Evolutionary conservation across 1,284 basidiomycete species (phyloP).

Genomic region (Ustilago trichophora): DNA sequence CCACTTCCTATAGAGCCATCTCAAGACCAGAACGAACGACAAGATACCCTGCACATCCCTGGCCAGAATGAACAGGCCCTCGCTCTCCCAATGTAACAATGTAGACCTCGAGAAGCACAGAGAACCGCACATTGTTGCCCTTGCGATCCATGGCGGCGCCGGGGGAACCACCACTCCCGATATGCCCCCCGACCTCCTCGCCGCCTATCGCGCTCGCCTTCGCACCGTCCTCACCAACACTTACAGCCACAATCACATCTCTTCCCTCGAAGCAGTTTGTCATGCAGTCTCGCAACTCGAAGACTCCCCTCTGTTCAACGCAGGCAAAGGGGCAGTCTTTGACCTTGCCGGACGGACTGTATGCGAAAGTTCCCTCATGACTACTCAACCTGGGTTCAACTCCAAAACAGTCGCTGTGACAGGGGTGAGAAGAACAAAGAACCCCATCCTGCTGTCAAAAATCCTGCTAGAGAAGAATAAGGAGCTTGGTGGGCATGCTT

Average conservation of each 20-base stretch:
- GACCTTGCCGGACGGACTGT: conserved; percentile 72
- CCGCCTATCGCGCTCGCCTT: conserved; percentile 73
- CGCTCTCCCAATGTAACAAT: too few relatives aligned
- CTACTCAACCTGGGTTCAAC: conserved; percentile 58
- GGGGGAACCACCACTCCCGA: conserved; percentile 30
- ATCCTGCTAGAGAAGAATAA: conserved; percentile 75
- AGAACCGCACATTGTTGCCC: conserved; percentile 19
- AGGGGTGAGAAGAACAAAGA: conserved; percentile 75
- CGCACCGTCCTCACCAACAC: conserved; percentile 73
- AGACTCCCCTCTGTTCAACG: conserved; percentile 80
- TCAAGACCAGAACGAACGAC: too few relatives aligned
- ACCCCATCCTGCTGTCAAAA: conserved; percentile 78
- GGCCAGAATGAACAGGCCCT: too few relatives aligned
- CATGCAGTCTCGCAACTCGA: conserved; percentile 79
- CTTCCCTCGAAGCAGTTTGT: conserved; percentile 82
- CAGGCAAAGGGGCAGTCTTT: conserved; percentile 70
- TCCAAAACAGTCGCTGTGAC: conserved; percentile 71
- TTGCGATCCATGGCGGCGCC: conserved; percentile 50
- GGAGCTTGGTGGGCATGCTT: conserved; percentile 73
- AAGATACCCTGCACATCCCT: too few relatives aligned
- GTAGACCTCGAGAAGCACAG: conserved; percentile 2
- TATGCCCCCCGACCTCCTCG: conserved; percentile 68
- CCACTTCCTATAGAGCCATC: too few relatives aligned
- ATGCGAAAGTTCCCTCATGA: conserved; percentile 73
- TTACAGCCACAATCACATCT: conserved; percentile 73